phyloP scores from a whole-genome alignment of 768 basidiomycete genomes.

The Amanita brunnescens region DNA sequence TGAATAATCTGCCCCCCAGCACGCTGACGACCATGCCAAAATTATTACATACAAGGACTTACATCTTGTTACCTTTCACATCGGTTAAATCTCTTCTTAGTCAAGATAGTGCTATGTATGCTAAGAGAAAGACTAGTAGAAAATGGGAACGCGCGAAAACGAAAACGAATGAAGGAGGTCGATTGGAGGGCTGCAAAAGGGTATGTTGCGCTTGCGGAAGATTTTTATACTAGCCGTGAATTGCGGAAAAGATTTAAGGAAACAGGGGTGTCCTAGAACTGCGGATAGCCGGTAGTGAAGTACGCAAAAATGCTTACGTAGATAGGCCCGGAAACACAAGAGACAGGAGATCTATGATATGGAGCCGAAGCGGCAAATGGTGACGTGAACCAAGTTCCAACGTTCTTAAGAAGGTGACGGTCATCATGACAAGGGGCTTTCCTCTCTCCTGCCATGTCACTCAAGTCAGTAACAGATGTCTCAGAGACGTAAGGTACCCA shows the following conservation, averaged over 20 bases:
- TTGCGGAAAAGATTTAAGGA: no score
- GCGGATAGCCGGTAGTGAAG: no score
- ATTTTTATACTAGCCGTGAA: constrained; percentile 17
- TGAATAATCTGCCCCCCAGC: constrained; percentile 59
- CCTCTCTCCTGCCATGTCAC: background rate
- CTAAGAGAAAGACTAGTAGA: constrained; percentile 28
- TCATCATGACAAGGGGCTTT: background rate
- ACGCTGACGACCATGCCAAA: constrained; percentile 66
- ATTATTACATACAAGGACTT: constrained; percentile 59
- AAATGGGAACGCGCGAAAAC: constrained; percentile 49
- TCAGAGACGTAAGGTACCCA: background rate
- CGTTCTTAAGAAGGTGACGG: background rate
- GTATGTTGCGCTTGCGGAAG: constrained; percentile 41
- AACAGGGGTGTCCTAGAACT: no score
- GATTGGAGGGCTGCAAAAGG: constrained; percentile 54
- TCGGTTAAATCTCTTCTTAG: constrained; percentile 6
- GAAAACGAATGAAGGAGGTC: constrained; percentile 40
- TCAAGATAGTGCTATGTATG: constrained; percentile 18
- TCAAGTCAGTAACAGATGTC: background rate
- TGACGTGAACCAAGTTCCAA: no score
- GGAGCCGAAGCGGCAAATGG: no score
- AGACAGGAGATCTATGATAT: no score
- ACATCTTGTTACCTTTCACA: constrained; percentile 44
- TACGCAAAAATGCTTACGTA: no score
- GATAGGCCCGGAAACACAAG: no score